Conservation (phyloP, 192 early-diverging fungal species). For the Entomortierella parvispora region DNA sequence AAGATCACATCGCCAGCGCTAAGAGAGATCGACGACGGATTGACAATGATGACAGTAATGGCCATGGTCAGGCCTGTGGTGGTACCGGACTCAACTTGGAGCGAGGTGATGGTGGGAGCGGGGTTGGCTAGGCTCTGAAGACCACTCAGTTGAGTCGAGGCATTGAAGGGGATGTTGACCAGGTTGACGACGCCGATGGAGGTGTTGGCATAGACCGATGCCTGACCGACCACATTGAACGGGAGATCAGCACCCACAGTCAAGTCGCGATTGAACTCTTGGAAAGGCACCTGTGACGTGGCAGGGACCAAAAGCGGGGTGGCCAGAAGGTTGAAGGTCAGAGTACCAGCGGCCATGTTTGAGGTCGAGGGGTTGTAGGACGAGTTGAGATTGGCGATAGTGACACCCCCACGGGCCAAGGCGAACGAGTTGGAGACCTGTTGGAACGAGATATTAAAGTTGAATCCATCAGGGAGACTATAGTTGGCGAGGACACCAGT, state of each 20-base stretch:
- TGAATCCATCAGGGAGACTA: slow-evolving; percentile 60
- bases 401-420: slow-evolving; percentile 12
- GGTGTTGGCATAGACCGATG: slow-evolving; percentile 51
- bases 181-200: slow-evolving; percentile 54
- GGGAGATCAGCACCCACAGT: slow-evolving; percentile 27
- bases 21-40: slow-evolving; percentile 57
- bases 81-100: slow-evolving; percentile 56
- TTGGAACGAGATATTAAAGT: slow-evolving; percentile 34
- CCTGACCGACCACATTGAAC: slow-evolving; percentile 51
- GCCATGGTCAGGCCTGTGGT: slow-evolving; percentile 39
- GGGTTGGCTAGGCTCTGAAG: slow-evolving; percentile 10
- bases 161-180: slow-evolving; percentile 52
- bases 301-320: slow-evolving; percentile 39
- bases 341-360: slow-evolving; percentile 24
- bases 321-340: slow-evolving; percentile 42
- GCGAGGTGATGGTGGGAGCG: slow-evolving; percentile 47
- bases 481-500: slow-evolving; percentile 41
- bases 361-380: slow-evolving; percentile 27
- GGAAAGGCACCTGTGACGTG: slow-evolving; percentile 38
- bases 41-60: slow-evolving; percentile 50
- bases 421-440: slow-evolving; percentile 26
- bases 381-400: slow-evolving; percentile 35
- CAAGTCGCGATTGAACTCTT: slow-evolving; percentile 51
- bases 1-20: slow-evolving; percentile 53
- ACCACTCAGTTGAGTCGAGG: slow-evolving; percentile 44